Percentiles rank a stretch among this genome's conserved stretches.
Conservation (phyloP, 2,329 filamentous ascomycete genomes). For the Hymenoscyphus infarciens region DNA sequence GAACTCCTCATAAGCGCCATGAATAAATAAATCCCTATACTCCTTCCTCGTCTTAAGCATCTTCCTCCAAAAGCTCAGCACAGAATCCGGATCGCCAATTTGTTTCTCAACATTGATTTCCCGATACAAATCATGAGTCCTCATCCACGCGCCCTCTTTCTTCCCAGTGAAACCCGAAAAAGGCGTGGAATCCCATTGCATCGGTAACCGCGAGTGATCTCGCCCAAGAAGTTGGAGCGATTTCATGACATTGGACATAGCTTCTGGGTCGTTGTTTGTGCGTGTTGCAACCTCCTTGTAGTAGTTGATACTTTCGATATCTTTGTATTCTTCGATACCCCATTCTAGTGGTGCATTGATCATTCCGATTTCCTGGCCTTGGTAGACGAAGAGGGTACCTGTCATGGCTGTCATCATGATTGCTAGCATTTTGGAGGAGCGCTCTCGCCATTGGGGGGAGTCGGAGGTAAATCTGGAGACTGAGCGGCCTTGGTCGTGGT, state of each 20-base stretch:
- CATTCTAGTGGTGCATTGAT: constrained; percentile 52
- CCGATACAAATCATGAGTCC: constrained; percentile 51
- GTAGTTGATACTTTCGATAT: constrained; percentile 48
- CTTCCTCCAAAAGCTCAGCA: constrained; percentile 33
- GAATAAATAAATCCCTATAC: constrained; percentile 58
- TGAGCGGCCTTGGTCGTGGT: constrained; percentile 58
- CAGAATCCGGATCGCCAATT: constrained; percentile 21
- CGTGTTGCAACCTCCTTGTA: constrained; percentile 44
- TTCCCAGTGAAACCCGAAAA: constrained; percentile 60
- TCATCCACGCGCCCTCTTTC: constrained; percentile 56
- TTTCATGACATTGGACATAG: constrained; percentile 45
- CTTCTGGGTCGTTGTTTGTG: constrained; percentile 37
- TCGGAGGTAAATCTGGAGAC: constrained; percentile 47
- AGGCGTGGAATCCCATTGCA: constrained; percentile 58
- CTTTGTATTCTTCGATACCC: constrained; percentile 47
- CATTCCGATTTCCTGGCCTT: constrained; percentile 59
- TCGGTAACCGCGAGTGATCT: constrained; percentile 64
- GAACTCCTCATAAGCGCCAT: constrained; percentile 54
- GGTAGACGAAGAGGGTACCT: constrained; percentile 56
- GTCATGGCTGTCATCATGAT: constrained; percentile 47
- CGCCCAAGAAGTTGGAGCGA: constrained; percentile 57
- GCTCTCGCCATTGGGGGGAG: constrained; percentile 24
- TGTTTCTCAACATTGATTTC: constrained; percentile 57
- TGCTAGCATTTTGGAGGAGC: constrained; percentile 49
- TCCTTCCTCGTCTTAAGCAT: constrained; percentile 36